These are phyloP conservation scores for Rhytidhysteron rufulum DNA, from an alignment of 2,329 filamentous ascomycete genomes.

Conservation along the genomic window DNA sequence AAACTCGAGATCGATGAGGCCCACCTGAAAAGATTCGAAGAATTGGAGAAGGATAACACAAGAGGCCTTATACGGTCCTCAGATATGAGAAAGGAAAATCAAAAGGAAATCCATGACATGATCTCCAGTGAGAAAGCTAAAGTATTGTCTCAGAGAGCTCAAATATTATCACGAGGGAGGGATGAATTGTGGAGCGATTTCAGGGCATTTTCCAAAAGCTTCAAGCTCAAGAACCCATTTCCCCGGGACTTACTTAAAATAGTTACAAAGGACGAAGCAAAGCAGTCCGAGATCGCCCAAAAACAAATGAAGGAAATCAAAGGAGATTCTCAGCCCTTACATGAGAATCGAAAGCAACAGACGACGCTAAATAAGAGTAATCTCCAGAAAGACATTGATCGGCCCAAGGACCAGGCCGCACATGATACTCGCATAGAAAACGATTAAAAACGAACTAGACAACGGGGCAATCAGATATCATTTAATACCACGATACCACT, in stretches of 20 bases:
- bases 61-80: conserved; percentile 56
- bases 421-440: too few species aligned
- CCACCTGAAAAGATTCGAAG: conserved; percentile 46
- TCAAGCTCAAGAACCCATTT: conserved; percentile 86
- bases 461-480: neutral
- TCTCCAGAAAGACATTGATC: too few species aligned
- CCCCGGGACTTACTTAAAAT: conserved; percentile 85
- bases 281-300: conserved; percentile 85
- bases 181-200: conserved; percentile 86
- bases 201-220: conserved; percentile 83
- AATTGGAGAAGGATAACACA: conserved; percentile 53
- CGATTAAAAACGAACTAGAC: too few species aligned
- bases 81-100: conserved; percentile 53
- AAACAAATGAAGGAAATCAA: neutral
- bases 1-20: neutral
- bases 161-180: conserved; percentile 52
- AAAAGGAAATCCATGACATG: too few species aligned
- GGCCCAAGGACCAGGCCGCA: too few species aligned
- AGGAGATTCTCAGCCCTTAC: neutral
- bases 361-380: neutral
- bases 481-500: neutral
- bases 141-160: too few species aligned
- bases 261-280: conserved; percentile 82
- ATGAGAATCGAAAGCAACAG: neutral
- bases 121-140: too few species aligned